Percentiles rank a stretch among this genome's conserved stretches.
Conservation (phyloP, 352 stramenopile genomes). For the Albugo candida region DNA sequence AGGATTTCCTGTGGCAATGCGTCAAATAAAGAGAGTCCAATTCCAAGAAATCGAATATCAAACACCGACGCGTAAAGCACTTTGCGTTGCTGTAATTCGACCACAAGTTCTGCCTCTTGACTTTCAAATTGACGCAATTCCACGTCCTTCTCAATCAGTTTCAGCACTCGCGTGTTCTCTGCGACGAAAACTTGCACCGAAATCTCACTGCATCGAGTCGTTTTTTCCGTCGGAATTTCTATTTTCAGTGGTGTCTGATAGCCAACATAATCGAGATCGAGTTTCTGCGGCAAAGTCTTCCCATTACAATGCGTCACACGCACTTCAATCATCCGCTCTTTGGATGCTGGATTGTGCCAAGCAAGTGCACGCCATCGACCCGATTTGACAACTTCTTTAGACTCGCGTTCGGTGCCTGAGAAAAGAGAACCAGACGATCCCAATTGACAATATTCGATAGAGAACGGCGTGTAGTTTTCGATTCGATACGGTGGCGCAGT, state of each 20-base stretch:
- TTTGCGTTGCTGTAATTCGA: slow-evolving; percentile 54
- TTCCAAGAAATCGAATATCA: slow-evolving; percentile 52
- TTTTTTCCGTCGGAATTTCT: slow-evolving; percentile 8
- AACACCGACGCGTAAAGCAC: slow-evolving; percentile 71
- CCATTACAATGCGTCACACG: slow-evolving; percentile 30
- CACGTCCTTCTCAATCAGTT: slow-evolving; percentile 64
- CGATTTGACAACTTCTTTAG: slow-evolving; percentile 24
- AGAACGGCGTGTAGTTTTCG: slow-evolving; percentile 77
- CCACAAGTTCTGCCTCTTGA: slow-evolving; percentile 36
- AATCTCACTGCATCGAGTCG: slow-evolving; percentile 17
- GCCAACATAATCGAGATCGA: slow-evolving; percentile 68
- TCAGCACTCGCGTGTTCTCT: slow-evolving; percentile 57
- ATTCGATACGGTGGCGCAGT: slow-evolving; percentile 64
- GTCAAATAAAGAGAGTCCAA: slow-evolving; percentile 63
- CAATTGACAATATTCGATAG: slow-evolving; percentile 50
- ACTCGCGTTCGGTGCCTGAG: slow-evolving; percentile 29
- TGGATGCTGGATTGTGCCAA: slow-evolving; percentile 70
- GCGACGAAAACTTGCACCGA: slow-evolving; percentile 65
- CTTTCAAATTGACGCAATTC: slow-evolving; percentile 45
- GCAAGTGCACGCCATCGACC: slow-evolving; percentile 64
- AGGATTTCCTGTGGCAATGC: slow-evolving; percentile 66
- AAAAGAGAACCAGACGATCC: slow-evolving; percentile 19
- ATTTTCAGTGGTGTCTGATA: slow-evolving; percentile 50
- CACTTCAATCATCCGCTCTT: slow-evolving; percentile 63
- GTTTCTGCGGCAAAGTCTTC: slow-evolving; percentile 34